These are phyloP conservation scores for Rhynchospora tenuis DNA, from an alignment of 176 grass and related monocot genomes.

Conservation along the genomic window DNA sequence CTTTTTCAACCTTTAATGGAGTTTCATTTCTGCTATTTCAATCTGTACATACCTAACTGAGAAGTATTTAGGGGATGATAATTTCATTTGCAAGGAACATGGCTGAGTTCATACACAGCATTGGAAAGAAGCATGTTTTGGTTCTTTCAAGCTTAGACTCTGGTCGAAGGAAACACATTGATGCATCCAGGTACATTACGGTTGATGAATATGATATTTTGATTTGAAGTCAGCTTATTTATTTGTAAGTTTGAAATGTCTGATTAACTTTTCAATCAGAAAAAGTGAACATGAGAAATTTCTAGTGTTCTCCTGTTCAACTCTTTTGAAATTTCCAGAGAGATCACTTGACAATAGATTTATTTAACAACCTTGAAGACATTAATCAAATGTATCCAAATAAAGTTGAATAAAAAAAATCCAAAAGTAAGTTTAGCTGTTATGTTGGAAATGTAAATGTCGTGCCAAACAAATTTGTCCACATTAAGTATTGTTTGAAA, in stretches of 20 bases:
- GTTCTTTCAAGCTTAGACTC: slow-evolving; percentile 95
- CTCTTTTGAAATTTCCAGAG: background rate
- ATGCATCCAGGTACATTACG: slow-evolving; percentile 63
- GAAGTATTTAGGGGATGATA: slow-evolving; percentile 65
- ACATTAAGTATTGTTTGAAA: background rate
- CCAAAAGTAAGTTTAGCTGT: background rate
- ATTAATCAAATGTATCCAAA: background rate
- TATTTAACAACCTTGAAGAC: background rate
- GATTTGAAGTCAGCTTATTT: background rate
- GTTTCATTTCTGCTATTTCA: background rate
- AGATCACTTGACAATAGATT: background rate
- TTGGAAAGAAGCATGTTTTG: slow-evolving; percentile 67
- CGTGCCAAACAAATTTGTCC: background rate
- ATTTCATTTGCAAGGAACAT: slow-evolving; percentile 81
- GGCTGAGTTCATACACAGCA: slow-evolving; percentile 48
- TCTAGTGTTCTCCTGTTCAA: slow-evolving; percentile 1
- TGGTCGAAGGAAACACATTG: slow-evolving; percentile 70
- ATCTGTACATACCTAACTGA: background rate
- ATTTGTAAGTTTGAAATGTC: background rate
- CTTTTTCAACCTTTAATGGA: background rate
- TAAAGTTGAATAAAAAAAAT: background rate
- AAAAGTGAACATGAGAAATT: background rate
- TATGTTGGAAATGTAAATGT: background rate
- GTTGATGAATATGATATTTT: background rate
- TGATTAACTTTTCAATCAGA: background rate